Conservation (phyloP, 1,139 yeast species). For the Eremothecium coryli region DNA sequence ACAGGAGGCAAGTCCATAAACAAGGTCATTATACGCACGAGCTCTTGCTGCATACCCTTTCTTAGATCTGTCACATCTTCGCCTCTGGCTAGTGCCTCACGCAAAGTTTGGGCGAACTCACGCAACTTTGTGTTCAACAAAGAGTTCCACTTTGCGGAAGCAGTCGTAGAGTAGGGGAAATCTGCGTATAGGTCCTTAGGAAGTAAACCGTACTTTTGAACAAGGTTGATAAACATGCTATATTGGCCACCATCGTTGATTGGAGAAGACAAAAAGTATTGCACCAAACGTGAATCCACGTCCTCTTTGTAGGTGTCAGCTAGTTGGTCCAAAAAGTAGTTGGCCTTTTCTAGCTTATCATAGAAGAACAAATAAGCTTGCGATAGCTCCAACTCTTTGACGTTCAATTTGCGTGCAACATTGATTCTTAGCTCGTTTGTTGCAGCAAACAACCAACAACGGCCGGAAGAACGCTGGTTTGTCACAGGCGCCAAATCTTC, state of each 20-base stretch:
- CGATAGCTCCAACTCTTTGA: constrained; percentile 65
- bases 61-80: constrained; percentile 34
- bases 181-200: constrained; percentile 70
- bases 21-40: constrained; percentile 55
- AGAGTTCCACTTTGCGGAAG: constrained; percentile 49
- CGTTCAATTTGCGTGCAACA: constrained; percentile 52
- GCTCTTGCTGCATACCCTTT: constrained; percentile 45
- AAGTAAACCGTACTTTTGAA: constrained; percentile 68
- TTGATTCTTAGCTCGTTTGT: constrained; percentile 60
- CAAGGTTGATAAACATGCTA: constrained; percentile 67
- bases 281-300: constrained; percentile 59
- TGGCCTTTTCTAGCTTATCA: constrained; percentile 68
- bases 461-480: constrained; percentile 64
- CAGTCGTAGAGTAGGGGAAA: constrained; percentile 47
- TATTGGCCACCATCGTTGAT: constrained; percentile 80
- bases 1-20: constrained; percentile 69
- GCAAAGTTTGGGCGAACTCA: constrained; percentile 61
- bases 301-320: constrained; percentile 55
- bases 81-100: constrained; percentile 36
- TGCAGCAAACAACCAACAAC: constrained; percentile 86
- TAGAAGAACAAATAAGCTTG: constrained; percentile 66
- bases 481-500: constrained; percentile 63
- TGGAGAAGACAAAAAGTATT: constrained; percentile 53
- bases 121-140: constrained; percentile 59
- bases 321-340: constrained; percentile 66